phyloP scores from a whole-genome alignment of 345 rosid species.

The Rhizophora mangle region DNA sequence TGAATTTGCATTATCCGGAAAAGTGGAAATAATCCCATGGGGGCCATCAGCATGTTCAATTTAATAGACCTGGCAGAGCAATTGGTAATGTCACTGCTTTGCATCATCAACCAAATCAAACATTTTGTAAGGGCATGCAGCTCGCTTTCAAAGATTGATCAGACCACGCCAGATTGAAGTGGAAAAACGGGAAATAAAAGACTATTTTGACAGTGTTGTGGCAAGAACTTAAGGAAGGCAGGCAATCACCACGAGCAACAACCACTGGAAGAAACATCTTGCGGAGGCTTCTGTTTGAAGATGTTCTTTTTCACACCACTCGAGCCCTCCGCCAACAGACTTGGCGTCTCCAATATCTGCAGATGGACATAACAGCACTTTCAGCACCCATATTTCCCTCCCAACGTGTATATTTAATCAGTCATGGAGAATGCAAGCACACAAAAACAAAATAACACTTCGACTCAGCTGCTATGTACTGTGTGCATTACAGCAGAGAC shows the following conservation, averaged over 20 bases:
- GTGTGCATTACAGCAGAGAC: too few relatives aligned
- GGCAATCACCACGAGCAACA: constrained; percentile 41
- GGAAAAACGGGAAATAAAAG: not conserved
- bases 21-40: too few relatives aligned
- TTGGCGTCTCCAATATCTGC: constrained; percentile 88
- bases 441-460: not conserved
- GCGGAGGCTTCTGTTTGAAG: constrained; percentile 67
- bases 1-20: too few relatives aligned
- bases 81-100: too few relatives aligned
- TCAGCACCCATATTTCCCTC: not conserved
- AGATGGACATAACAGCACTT: not conserved
- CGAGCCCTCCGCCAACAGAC: constrained; percentile 71
- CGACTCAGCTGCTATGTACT: not conserved
- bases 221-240: not conserved
- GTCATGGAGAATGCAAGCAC: not conserved
- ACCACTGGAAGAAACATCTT: constrained; percentile 41
- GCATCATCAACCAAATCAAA: too few relatives aligned
- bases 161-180: not conserved
- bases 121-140: too few relatives aligned
- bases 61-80: too few relatives aligned
- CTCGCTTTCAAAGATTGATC: too few relatives aligned
- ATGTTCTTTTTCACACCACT: constrained; percentile 80
- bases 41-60: too few relatives aligned
- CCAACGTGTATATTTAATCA: not conserved
- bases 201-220: not conserved